Evolutionary conservation across 2,329 filamentous ascomycete genomes (phyloP).

Genomic region (Hypomyces rosellus): DNA sequence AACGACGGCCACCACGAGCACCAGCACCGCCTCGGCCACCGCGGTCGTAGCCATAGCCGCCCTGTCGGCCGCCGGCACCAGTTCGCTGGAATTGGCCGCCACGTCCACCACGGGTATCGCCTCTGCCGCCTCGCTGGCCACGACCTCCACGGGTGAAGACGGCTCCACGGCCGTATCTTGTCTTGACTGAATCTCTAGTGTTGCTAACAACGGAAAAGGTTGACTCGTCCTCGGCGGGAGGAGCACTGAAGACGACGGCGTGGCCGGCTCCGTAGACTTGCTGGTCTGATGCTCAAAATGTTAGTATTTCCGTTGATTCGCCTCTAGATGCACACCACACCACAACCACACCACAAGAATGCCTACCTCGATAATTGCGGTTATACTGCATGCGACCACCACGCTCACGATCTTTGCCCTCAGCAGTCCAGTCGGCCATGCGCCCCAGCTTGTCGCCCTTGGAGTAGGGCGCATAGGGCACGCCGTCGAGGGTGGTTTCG

Average conservation of each 20-base stretch:
- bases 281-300: conserved; percentile 57
- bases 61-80: conserved; percentile 61
- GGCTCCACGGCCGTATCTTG: conserved; percentile 81
- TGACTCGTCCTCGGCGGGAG: conserved; percentile 89
- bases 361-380: conserved; percentile 81
- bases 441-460: conserved; percentile 98
- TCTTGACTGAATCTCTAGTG: conserved; percentile 77
- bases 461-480: conserved; percentile 95
- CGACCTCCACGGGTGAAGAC: conserved; percentile 77
- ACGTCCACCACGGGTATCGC: conserved; percentile 53
- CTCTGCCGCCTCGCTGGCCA: conserved; percentile 67
- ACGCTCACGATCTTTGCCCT: conserved; percentile 77
- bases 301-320: not conserved
- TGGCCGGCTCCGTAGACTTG: conserved; percentile 93
- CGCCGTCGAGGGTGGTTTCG: conserved; percentile 87
- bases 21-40: conserved; percentile 62
- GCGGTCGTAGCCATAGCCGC: conserved; percentile 59
- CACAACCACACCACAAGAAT: not conserved
- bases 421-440: conserved; percentile 97
- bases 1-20: conserved; percentile 73
- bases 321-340: not conserved
- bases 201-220: conserved; percentile 98
- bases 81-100: conserved; percentile 62
- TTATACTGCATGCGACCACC: conserved; percentile 85
- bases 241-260: conserved; percentile 81